Evolutionary conservation across 257 asterid species (phyloP).

Genomic region (Lavandula angustifolia): DNA sequence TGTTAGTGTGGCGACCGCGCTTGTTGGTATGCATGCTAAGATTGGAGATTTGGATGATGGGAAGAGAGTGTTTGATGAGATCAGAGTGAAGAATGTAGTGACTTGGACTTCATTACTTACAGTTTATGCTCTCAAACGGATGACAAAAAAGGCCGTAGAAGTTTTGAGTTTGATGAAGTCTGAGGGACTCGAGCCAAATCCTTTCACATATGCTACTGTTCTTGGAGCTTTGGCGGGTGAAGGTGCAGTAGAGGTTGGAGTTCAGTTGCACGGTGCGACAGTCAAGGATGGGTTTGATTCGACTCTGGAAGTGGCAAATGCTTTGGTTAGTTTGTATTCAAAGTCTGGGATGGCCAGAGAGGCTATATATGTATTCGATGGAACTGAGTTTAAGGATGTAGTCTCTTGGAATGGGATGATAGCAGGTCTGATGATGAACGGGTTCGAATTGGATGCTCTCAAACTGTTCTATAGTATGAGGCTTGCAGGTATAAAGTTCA

Average conservation of each 20-base stretch:
- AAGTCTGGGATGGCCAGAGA: conserved; percentile 72
- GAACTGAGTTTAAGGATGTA: conserved; percentile 49
- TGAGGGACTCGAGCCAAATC: conserved; percentile 66
- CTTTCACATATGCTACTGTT: conserved; percentile 72
- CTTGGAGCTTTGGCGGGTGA: conserved; percentile 78
- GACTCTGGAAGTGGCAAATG: conserved; percentile 60
- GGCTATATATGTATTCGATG: conserved; percentile 59
- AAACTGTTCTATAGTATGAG: conserved; percentile 64
- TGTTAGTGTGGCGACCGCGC: conserved; percentile 84
- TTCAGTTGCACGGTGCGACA: conserved; percentile 63
- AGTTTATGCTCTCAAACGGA: conserved; percentile 60
- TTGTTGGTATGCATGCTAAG: conserved; percentile 81
- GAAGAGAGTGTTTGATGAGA: conserved; percentile 65
- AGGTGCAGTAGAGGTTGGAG: conserved; percentile 53
- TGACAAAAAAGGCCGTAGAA: conserved; percentile 45
- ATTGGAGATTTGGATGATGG: conserved; percentile 52
- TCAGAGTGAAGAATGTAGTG: conserved; percentile 71
- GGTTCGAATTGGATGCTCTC: conserved; percentile 67
- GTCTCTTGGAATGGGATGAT: conserved; percentile 97
- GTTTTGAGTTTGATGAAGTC: conserved; percentile 53
- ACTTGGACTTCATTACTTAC: conserved; percentile 86
- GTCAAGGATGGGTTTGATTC: conserved; percentile 65
- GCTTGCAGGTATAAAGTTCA: conserved; percentile 56
- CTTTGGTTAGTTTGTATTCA: conserved; percentile 76
- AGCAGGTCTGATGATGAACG: conserved; percentile 67